Conservation (phyloP, 2,329 filamentous ascomycete genomes). For the Neoascochyta sp. region DNA sequence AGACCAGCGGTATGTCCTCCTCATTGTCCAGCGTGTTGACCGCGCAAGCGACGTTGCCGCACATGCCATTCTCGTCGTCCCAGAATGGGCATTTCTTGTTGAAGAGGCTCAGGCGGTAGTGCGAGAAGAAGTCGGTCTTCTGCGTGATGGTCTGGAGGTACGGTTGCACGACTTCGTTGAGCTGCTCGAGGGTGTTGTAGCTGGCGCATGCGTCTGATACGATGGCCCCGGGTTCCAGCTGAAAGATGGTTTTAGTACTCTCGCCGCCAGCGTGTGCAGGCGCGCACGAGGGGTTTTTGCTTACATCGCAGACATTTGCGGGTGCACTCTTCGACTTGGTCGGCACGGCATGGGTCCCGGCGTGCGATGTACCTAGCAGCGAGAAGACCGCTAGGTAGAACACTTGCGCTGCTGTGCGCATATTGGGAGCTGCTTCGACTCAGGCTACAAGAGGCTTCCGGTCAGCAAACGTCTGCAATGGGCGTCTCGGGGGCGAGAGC, state of each 20-base stretch:
- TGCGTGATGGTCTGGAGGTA: constrained; percentile 75
- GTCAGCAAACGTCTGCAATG: constrained; percentile 37
- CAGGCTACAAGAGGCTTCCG: constrained; percentile 17
- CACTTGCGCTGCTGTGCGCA: constrained; percentile 53
- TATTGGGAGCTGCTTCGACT: constrained; percentile 24
- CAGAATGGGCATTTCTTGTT: constrained; percentile 95
- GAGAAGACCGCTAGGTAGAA: constrained; percentile 63
- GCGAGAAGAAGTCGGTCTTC: constrained; percentile 94
- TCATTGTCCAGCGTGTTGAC: constrained; percentile 95
- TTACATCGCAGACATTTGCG: constrained; percentile 55
- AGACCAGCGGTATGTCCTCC: constrained; percentile 85
- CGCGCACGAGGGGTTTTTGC: constrained; percentile 32
- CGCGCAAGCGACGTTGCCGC: constrained; percentile 93
- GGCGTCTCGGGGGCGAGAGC: no score
- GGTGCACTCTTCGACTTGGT: constrained; percentile 39
- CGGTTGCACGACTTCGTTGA: constrained; percentile 75
- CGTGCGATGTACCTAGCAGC: constrained; percentile 51
- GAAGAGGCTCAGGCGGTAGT: constrained; percentile 93
- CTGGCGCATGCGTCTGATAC: constrained; percentile 94
- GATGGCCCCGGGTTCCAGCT: constrained; percentile 86
- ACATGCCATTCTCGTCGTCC: constrained; percentile 89
- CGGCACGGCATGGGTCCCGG: constrained; percentile 31
- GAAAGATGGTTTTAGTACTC: constrained; percentile 38
- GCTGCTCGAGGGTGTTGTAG: constrained; percentile 79
- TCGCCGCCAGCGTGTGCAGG: constrained; percentile 18